Evolutionary conservation across 441 rosid genomes (phyloP).

Genomic region (Pelargonium fulgidum): DNA sequence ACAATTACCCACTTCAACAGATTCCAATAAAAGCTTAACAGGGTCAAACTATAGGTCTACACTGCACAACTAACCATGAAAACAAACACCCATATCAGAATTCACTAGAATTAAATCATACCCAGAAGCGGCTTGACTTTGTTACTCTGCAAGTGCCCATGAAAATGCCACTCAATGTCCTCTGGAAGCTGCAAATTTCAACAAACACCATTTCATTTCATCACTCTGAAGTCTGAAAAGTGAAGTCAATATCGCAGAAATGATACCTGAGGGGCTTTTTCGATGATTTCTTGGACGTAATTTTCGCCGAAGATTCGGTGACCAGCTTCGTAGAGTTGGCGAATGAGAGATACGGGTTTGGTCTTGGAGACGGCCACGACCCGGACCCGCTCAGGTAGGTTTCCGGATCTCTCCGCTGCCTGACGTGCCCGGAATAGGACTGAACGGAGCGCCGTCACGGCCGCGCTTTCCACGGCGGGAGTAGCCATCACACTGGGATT

Average conservation of each 20-base stretch:
- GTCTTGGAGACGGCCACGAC: slow-evolving; percentile 80
- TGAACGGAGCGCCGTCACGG: slow-evolving; percentile 60
- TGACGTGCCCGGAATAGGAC: slow-evolving; percentile 57
- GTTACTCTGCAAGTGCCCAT: slow-evolving; percentile 88
- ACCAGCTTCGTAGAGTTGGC: slow-evolving; percentile 76
- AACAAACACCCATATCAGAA: not conserved
- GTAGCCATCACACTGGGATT: slow-evolving; percentile 42
- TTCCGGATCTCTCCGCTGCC: slow-evolving; percentile 55
- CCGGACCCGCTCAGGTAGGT: slow-evolving; percentile 42
- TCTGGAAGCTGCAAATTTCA: slow-evolving; percentile 54
- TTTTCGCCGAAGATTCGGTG: slow-evolving; percentile 84
- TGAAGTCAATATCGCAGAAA: not conserved
- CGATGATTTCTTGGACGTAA: slow-evolving; percentile 73
- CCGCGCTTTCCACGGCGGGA: slow-evolving; percentile 50
- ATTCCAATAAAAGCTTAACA: too few relatives aligned
- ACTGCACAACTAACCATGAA: too few relatives aligned
- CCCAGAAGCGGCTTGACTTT: slow-evolving; percentile 70
- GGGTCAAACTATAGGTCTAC: too few relatives aligned
- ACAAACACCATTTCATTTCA: not conserved
- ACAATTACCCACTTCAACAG: too few relatives aligned
- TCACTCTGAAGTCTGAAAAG: not conserved
- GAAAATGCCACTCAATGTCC: slow-evolving; percentile 78
- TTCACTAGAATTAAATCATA: slow-evolving; percentile 19
- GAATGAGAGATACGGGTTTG: slow-evolving; percentile 70
- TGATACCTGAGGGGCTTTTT: slow-evolving; percentile 75